phyloP scores from a whole-genome alignment of 345 rosid species.

The Salix caprea region DNA sequence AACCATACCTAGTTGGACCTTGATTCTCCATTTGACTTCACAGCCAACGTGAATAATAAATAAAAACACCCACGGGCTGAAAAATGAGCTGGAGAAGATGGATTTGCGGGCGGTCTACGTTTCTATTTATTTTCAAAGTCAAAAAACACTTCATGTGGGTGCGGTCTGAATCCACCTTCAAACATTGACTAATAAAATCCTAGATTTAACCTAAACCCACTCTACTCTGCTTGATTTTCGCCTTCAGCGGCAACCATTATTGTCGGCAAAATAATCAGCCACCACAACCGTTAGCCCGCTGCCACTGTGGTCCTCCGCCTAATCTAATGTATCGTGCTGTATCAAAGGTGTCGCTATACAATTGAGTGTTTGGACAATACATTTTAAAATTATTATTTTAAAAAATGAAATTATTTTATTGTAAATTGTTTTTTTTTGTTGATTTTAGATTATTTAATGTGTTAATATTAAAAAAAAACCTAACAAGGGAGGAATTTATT shows the following conservation, averaged over 20 bases:
- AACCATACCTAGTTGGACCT: conserved; percentile 4
- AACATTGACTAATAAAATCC: background rate
- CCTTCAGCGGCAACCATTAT: background rate
- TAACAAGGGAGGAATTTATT: too few relatives aligned
- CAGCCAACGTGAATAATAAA: background rate
- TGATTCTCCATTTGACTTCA: conserved; percentile 11
- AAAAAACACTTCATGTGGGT: background rate
- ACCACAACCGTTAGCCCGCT: background rate
- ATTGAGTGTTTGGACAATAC: too few relatives aligned
- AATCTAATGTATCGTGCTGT: background rate
- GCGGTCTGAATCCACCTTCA: background rate
- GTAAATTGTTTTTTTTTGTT: too few relatives aligned
- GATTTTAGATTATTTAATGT: too few relatives aligned
- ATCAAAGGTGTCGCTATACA: background rate
- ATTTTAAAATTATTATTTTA: too few relatives aligned
- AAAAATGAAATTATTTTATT: too few relatives aligned
- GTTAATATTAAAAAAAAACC: too few relatives aligned
- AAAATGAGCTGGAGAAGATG: background rate
- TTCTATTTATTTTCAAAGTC: background rate
- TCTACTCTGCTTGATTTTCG: background rate
- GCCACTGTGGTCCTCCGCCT: background rate
- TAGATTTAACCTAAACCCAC: background rate
- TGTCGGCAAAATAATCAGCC: background rate
- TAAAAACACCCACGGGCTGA: background rate
- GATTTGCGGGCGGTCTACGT: background rate